These are phyloP conservation scores for Leccinum incarnatum DNA, from an alignment of 768 basidiomycete genomes.

Conservation along the genomic window DNA sequence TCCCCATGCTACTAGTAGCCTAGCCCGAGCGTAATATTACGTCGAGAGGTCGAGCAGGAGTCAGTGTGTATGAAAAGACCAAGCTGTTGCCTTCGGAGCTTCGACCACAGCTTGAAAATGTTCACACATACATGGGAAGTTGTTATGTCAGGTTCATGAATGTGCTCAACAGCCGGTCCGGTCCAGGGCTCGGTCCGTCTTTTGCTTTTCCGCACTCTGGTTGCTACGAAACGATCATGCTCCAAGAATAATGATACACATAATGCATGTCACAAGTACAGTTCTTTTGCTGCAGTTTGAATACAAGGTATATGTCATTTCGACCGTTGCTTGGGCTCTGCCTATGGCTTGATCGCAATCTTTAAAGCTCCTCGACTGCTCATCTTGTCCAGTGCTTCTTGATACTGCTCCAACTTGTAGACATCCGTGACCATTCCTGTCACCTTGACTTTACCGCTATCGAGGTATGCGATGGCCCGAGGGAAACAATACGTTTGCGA, in stretches of 20 bases:
- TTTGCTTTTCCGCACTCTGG: background rate
- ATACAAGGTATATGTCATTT: slow-evolving; percentile 20
- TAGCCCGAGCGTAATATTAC: background rate
- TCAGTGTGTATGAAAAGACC: background rate
- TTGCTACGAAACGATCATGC: background rate
- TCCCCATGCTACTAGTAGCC: background rate
- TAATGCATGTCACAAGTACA: background rate
- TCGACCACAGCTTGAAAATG: background rate
- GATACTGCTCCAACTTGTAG: slow-evolving; percentile 67
- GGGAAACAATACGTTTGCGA: slow-evolving; percentile 90
- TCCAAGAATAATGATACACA: background rate
- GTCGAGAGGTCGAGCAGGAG: background rate
- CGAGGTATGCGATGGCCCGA: slow-evolving; percentile 84
- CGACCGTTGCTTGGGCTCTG: background rate
- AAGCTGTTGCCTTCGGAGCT: background rate
- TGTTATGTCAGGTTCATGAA: background rate
- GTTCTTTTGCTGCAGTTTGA: background rate
- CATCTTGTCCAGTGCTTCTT: slow-evolving; percentile 73
- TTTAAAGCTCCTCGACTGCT: slow-evolving; percentile 58
- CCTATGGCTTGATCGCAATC: slow-evolving; percentile 57
- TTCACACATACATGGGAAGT: slow-evolving; percentile 16
- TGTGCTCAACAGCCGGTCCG: background rate
- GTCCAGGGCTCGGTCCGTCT: background rate
- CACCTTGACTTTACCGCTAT: slow-evolving; percentile 77
- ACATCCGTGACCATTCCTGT: slow-evolving; percentile 78